Base-by-base conservation (phyloP, 345 rosid species). In the Citrus trifoliata region DNA sequence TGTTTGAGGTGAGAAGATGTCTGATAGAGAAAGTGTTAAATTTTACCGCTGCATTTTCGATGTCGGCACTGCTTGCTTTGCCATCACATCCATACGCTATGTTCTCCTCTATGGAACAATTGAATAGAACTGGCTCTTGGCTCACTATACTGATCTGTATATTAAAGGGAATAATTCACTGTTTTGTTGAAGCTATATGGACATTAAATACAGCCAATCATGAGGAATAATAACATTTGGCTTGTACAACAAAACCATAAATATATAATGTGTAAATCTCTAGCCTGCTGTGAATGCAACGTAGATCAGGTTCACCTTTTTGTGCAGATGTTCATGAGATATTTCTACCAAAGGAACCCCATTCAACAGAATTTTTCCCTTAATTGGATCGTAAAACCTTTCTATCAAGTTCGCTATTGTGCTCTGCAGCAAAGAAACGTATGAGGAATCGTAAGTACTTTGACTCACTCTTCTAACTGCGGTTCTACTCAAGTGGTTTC, bases 341-440 rank as follows among this genome's bases (percentile, higher is more conserved):
- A 95, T 83, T 81, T 95, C 97, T 40, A 87, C 88, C 63, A 95
- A 75, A 51, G 96, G 91, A 84, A 95, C 85, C 32, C 98, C 97
- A 79, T 92, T 95, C 10, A 95, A 83, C 84, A 90, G 67, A 78
- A 95, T 83, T 75, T 88, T 90, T 78, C 98, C 98, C 79, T 93
- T 93, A 68, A 86, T 14, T 58, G 98, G 98, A 77, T 95, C 98
- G 61, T 93, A 95, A 80, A 95, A 95, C 83, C 99, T 88, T 80
- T 95, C 94, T 21, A 95, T 93, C 85, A 95, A 87, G 80, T 92
- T 92, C 56, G 99, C 99, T 81, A 95, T 88, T 2, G 99, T 95
- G 61, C 92, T 95, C 99, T 95, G 97, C 88, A 89, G 67, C n/a
- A 75, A 62, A 73, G 12, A 66, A 48, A 68, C 40, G 67, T 2